Evolutionary conservation across 257 asterid genomes (phyloP).

Genomic region (Cinchona pubescens): DNA sequence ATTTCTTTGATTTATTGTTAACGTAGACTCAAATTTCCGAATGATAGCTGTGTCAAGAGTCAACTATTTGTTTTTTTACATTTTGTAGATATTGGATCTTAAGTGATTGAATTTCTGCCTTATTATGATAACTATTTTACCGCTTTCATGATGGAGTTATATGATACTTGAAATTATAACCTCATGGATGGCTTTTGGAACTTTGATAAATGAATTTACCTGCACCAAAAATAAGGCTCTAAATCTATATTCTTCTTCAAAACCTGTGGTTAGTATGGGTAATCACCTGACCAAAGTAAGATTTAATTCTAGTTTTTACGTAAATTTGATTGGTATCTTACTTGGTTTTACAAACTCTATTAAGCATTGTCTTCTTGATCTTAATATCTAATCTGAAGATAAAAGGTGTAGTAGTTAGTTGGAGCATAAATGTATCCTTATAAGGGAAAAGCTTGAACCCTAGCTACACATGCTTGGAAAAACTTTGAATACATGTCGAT

Average conservation of each 20-base stretch:
- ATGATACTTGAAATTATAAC: not conserved
- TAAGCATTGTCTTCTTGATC: not conserved
- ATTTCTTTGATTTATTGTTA: not conserved
- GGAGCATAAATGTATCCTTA: not conserved
- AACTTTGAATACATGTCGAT: not conserved
- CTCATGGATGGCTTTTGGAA: not conserved
- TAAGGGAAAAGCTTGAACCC: not conserved
- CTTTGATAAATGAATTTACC: not conserved
- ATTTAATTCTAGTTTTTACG: not conserved
- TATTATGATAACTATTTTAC: not conserved
- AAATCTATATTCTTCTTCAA: not conserved
- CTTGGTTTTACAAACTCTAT: not conserved
- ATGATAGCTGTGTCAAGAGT: not conserved
- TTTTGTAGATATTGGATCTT: not conserved
- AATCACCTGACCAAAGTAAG: not conserved
- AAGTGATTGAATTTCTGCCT: not conserved
- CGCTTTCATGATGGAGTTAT: not conserved
- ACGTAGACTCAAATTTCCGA: not conserved
- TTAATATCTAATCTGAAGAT: not conserved
- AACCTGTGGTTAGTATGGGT: not conserved
- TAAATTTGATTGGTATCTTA: not conserved
- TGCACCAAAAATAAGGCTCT: not conserved
- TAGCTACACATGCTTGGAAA: constrained; percentile 6
- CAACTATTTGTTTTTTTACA: not conserved
- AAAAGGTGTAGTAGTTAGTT: not conserved